phyloP scores from a whole-genome alignment of 1,139 yeast species.

The Sugiyamaella grinbergsii region DNA sequence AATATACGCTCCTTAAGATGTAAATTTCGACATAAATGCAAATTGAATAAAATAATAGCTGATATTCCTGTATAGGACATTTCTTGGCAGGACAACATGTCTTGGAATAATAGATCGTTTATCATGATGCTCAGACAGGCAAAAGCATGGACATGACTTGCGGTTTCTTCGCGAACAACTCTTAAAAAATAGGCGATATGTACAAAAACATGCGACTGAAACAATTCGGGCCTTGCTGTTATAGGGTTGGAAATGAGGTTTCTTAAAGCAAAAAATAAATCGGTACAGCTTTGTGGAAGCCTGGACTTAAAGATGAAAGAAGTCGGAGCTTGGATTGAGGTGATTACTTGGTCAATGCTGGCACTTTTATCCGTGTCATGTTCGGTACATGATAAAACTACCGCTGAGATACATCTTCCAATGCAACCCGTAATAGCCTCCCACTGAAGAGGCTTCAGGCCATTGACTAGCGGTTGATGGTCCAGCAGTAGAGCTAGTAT shows the following conservation, averaged over 20 bases:
- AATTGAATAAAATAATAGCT: constrained; percentile 22
- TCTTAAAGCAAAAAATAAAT: constrained; percentile 10
- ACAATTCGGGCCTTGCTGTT: not conserved
- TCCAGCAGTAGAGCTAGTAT: constrained; percentile 23
- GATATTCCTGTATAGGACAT: constrained; percentile 28
- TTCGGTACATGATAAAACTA: constrained; percentile 15
- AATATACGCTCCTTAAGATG: constrained; percentile 33
- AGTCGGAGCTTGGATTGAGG: not conserved
- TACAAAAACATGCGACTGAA: constrained; percentile 9
- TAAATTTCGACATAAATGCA: constrained; percentile 29
- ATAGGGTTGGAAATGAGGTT: constrained; percentile 10
- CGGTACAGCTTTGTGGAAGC: constrained; percentile 15
- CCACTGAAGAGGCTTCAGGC: constrained; percentile 33
- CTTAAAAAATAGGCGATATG: constrained; percentile 22
- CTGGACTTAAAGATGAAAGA: constrained; percentile 3
- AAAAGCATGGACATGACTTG: constrained; percentile 27
- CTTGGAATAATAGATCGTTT: constrained; percentile 26
- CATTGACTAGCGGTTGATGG: constrained; percentile 32
- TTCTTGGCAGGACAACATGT: constrained; percentile 31
- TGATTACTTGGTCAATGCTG: not conserved
- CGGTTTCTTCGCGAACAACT: constrained; percentile 25
- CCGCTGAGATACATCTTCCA: constrained; percentile 14
- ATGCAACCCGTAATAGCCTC: constrained; percentile 24
- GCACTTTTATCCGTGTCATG: not conserved
- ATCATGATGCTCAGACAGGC: constrained; percentile 24